Percentiles rank a stretch among this genome's conserved stretches.
Evolutionary conservation across 2,329 filamentous ascomycete species (phyloP).

Genomic region (Pseudocercospora ulei): DNA sequence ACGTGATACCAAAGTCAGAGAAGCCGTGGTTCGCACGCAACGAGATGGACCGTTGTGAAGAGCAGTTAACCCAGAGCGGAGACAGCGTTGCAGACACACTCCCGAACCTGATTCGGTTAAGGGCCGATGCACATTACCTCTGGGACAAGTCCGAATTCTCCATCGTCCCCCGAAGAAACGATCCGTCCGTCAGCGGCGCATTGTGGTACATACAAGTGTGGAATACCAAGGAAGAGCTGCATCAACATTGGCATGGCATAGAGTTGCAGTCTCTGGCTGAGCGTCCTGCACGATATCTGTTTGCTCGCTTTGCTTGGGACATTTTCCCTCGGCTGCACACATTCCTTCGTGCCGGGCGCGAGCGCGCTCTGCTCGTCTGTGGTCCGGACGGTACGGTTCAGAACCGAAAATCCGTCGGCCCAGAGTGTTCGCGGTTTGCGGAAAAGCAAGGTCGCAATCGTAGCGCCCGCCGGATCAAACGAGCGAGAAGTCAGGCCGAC

Average conservation of each 20-base stretch:
- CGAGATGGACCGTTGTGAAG: conserved; percentile 2
- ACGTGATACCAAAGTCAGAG: too few relatives aligned
- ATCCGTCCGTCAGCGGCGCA: too few relatives aligned
- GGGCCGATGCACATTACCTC: neutral
- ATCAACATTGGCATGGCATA: neutral
- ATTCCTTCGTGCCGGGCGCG: conserved; percentile 15
- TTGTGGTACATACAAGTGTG: neutral
- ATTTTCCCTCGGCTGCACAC: conserved; percentile 29
- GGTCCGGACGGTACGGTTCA: conserved; percentile 7
- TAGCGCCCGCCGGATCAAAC: too few relatives aligned
- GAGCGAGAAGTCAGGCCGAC: too few relatives aligned
- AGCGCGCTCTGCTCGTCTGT: conserved; percentile 5
- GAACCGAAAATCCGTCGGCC: too few relatives aligned
- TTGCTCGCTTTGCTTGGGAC: conserved; percentile 19
- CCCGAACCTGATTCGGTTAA: neutral
- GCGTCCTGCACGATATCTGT: conserved; percentile 10
- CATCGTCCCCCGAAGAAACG: too few relatives aligned
- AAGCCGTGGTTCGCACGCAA: too few relatives aligned
- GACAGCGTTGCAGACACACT: neutral
- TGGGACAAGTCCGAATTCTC: conserved; percentile 1
- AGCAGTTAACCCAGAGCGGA: neutral
- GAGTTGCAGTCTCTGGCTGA: neutral
- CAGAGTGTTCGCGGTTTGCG: too few relatives aligned
- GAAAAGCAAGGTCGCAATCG: too few relatives aligned
- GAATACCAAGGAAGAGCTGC: neutral